phyloP scores from a whole-genome alignment of 305 asterid genomes.

The Rubia peregrina region DNA sequence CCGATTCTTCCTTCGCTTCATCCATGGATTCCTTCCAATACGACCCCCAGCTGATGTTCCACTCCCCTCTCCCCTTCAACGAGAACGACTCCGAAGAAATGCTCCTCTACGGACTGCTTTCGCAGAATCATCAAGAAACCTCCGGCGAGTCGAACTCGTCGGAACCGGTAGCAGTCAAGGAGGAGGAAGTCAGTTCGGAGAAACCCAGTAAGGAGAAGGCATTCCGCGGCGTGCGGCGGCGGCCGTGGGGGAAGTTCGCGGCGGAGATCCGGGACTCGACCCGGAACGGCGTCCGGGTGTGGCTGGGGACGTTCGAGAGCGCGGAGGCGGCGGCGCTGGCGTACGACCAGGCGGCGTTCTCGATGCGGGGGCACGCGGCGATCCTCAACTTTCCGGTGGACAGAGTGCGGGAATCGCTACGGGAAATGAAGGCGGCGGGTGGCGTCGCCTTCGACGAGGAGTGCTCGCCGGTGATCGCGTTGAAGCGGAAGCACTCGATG shows the following conservation, averaged over 20 bases:
- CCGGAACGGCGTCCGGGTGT: conserved; percentile 59
- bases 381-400: conserved; percentile 61
- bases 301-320: conserved; percentile 79
- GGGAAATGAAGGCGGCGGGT: conserved; percentile 38
- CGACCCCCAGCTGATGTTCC: conserved; percentile 16
- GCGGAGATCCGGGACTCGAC: conserved; percentile 88
- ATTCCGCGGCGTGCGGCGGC: conserved; percentile 56
- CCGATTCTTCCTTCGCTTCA: conserved; percentile 33
- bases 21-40: conserved; percentile 32
- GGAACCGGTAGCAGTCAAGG: conserved; percentile 19
- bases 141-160: conserved; percentile 33
- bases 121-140: conserved; percentile 33
- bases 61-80: conserved; percentile 54
- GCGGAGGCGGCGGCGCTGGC: conserved; percentile 81
- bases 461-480: conserved; percentile 63
- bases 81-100: conserved; percentile 72
- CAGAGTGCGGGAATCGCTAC: conserved; percentile 49
- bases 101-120: conserved; percentile 52
- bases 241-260: conserved; percentile 91
- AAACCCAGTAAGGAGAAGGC: conserved; percentile 29
- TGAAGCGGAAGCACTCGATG: conserved; percentile 60
- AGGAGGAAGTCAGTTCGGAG: conserved; percentile 36
- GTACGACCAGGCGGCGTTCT: conserved; percentile 73
- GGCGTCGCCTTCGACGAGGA: conserved; percentile 27
- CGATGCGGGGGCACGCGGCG: conserved; percentile 60